Evolutionary conservation across 495 filamentous ascomycete genomes (phyloP), one percentile per base, ranked within the genome.

Genomic region (Lasiosphaeria hispida): DNA sequence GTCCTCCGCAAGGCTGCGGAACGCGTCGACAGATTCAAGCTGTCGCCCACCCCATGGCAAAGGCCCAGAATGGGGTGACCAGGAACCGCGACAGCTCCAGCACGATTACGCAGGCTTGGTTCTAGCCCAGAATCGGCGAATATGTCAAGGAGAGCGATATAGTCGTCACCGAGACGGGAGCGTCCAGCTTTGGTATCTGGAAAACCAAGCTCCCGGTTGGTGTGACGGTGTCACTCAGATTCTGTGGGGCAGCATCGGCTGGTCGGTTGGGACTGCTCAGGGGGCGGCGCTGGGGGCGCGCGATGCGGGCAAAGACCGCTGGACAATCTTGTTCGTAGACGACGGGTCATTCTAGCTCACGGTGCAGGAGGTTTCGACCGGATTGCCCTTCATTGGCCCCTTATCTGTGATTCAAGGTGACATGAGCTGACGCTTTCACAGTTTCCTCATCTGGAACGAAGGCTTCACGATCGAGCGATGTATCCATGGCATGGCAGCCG

Each of bases 311-410:
- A 69, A 54, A 10, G 63, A 81, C 38, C 77, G 83, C 17, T 80
- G 89, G 23, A 90, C 88, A 1, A 85, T 97, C 49, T 75, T 97
- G 53, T 92, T 94, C 61, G 90, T 91, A 13, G 92, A 92, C 44
- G 92, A 97, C 62, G 92, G 92, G 18, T 89, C 86, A 60, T 83
- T 92, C 60, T 89, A 97, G 63, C 75, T 96, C 38, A 95, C 91
- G 1, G 83, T 81, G 5, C 92, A 96, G 67, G 91, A 96, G 69
- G 65, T 97, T 48, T 88, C 86, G 68, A 94, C 91, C 15, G 75
- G 77, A 80, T 70, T 38, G 35, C 61, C 10, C 59, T 50, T 11
- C 58, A 5, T 30, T 5, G 23, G 5, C 23, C 23, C 23, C 5
- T 30, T 30, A 2, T 5, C 23, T 30, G 23, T 5, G 23, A 5